phyloP scores from a whole-genome alignment of 2,329 filamentous ascomycete species.

The Ilyonectria destructans region DNA sequence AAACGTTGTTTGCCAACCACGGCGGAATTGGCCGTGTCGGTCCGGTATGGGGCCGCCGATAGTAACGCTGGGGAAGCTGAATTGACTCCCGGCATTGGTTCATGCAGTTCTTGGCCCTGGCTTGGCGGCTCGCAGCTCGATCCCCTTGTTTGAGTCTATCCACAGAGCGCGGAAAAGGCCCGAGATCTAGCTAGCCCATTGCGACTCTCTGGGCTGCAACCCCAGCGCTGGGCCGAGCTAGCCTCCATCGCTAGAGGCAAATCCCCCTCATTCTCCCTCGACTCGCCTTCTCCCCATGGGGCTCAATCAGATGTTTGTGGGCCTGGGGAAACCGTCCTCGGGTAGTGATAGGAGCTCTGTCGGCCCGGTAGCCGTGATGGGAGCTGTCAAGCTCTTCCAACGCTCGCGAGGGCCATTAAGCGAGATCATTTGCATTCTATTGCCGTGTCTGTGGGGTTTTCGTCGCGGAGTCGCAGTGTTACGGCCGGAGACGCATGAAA shows the following conservation, averaged over 20 bases:
- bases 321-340: constrained; percentile 5
- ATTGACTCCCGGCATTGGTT: constrained; percentile 8
- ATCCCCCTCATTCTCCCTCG: constrained; percentile 3
- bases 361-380: constrained; percentile 5
- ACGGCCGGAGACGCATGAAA: too few species aligned
- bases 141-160: constrained; percentile 17
- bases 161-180: constrained; percentile 12
- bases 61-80: background rate
- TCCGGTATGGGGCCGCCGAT: constrained; percentile 10
- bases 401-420: background rate
- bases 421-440: background rate
- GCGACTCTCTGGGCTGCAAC: background rate
- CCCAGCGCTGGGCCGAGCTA: background rate
- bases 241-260: background rate
- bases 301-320: background rate
- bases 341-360: background rate
- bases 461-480: background rate
- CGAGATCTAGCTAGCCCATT: constrained; percentile 14
- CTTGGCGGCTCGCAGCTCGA: background rate
- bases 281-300: constrained; percentile 2
- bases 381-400: background rate
- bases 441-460: background rate
- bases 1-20: too few species aligned
- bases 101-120: background rate
- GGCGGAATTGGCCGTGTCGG: constrained; percentile 8